Evolutionary conservation across 495 filamentous ascomycete genomes (phyloP).

Genomic region (Apiosordaria backusii): DNA sequence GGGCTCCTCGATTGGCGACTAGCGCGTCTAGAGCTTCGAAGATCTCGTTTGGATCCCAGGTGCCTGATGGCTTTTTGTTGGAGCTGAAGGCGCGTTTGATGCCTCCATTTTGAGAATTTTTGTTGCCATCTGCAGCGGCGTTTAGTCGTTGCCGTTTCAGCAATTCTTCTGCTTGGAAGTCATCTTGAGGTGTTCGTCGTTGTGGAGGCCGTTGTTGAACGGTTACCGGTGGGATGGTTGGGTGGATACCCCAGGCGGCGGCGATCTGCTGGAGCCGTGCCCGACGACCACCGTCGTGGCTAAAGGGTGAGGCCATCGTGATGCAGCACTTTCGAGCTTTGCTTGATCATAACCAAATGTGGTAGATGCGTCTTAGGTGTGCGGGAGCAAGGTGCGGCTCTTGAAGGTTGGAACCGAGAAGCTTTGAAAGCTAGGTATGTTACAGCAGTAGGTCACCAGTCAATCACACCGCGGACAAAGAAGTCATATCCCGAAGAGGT

Average conservation of each 20-base stretch:
- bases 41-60: conserved; percentile 47
- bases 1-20: conserved; percentile 38
- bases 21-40: conserved; percentile 43
- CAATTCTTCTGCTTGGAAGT: conserved; percentile 42
- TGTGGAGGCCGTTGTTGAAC: conserved; percentile 20
- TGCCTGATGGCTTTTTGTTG: conserved; percentile 36
- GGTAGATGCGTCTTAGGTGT: background rate
- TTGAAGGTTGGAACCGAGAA: background rate
- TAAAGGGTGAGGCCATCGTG: conserved; percentile 20
- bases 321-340: background rate
- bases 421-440: too few relatives aligned
- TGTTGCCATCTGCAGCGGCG: conserved; percentile 24
- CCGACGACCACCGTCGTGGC: conserved; percentile 31
- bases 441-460: too few relatives aligned
- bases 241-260: conserved; percentile 34
- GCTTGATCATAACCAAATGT: background rate
- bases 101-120: conserved; percentile 30
- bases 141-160: conserved; percentile 39
- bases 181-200: conserved; percentile 39
- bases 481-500: background rate
- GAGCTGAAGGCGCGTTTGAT: conserved; percentile 45
- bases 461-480: background rate
- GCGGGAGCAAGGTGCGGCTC: background rate
- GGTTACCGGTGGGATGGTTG: conserved; percentile 23
- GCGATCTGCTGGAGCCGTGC: conserved; percentile 38